Evolutionary conservation across 345 rosid genomes (phyloP).

Genomic region (Carallia pectinifolia): DNA sequence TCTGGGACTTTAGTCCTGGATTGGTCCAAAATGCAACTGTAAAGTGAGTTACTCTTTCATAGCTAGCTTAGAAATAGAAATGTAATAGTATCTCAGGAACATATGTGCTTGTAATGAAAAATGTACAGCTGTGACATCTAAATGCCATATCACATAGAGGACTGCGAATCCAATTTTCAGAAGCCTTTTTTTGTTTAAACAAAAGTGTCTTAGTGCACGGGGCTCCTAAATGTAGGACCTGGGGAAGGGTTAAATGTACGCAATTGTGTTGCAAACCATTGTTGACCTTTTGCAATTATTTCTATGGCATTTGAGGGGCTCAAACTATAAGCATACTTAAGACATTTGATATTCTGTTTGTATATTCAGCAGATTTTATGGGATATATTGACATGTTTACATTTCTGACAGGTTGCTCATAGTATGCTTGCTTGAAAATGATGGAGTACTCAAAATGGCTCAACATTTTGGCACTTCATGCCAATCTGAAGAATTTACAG

Average conservation of each 20-base stretch:
- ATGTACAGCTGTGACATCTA: not conserved
- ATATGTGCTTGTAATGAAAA: not conserved
- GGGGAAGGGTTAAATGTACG: too few relatives aligned
- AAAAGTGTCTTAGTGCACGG: too few relatives aligned
- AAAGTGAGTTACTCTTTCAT: too few relatives aligned
- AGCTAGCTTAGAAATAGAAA: not conserved
- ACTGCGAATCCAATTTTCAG: not conserved
- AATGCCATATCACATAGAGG: not conserved
- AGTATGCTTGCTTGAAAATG: conserved; percentile 73
- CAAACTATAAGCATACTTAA: not conserved
- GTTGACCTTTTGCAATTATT: not conserved
- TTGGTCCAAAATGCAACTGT: not conserved
- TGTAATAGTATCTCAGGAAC: not conserved
- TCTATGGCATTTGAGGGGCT: not conserved
- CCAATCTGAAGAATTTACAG: conserved; percentile 26
- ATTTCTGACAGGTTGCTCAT: conserved; percentile 64
- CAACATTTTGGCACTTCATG: conserved; percentile 43
- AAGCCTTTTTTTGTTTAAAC: not conserved
- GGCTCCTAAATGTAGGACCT: too few relatives aligned
- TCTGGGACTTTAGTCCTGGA: not conserved
- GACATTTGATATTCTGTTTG: not conserved
- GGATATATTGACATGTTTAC: conserved; percentile 6
- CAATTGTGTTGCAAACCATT: too few relatives aligned
- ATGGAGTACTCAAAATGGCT: conserved; percentile 60
- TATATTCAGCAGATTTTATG: conserved; percentile 4